phyloP scores from a whole-genome alignment of 371 early-diverging fungal species.

The Apophysomyces sp. region DNA sequence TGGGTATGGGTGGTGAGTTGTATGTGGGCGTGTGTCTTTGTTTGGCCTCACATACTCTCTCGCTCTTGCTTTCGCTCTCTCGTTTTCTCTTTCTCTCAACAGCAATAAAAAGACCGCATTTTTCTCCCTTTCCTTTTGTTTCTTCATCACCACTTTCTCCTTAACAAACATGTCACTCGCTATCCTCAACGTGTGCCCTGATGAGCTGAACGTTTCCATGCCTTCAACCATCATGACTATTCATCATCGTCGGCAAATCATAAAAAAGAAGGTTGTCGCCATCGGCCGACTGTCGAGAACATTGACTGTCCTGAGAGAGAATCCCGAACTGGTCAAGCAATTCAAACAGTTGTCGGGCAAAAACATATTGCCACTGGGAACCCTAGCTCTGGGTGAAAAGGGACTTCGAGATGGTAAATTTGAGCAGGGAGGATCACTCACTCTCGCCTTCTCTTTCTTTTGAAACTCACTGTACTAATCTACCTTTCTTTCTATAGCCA shows the following conservation, averaged over 20 bases:
- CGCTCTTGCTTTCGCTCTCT: neutral
- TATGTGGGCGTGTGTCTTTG: neutral
- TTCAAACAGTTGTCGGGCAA: slow-evolving; percentile 27
- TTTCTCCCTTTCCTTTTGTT: neutral
- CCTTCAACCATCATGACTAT: slow-evolving; percentile 3
- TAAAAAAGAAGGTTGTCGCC: slow-evolving; percentile 42
- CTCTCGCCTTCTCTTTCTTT: no score
- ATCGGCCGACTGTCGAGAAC: slow-evolving; percentile 40
- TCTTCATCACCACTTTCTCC: neutral
- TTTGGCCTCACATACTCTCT: neutral
- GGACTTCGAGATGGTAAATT: slow-evolving; percentile 34
- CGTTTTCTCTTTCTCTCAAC: neutral
- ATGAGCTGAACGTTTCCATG: slow-evolving; percentile 10
- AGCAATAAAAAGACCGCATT: neutral
- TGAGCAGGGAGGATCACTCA: neutral
- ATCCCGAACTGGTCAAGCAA: slow-evolving; percentile 38
- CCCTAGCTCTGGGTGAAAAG: slow-evolving; percentile 31
- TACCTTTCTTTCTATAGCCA: neutral
- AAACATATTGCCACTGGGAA: slow-evolving; percentile 34
- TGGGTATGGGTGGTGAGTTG: no score
- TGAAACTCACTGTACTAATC: no score
- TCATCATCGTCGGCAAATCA: slow-evolving; percentile 36
- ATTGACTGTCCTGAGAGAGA: slow-evolving; percentile 30
- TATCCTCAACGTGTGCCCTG: slow-evolving; percentile 18
- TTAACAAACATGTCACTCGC: slow-evolving; percentile 23